Conservation (phyloP, 1,284 basidiomycete species). For the Boletus hoseneyae region DNA sequence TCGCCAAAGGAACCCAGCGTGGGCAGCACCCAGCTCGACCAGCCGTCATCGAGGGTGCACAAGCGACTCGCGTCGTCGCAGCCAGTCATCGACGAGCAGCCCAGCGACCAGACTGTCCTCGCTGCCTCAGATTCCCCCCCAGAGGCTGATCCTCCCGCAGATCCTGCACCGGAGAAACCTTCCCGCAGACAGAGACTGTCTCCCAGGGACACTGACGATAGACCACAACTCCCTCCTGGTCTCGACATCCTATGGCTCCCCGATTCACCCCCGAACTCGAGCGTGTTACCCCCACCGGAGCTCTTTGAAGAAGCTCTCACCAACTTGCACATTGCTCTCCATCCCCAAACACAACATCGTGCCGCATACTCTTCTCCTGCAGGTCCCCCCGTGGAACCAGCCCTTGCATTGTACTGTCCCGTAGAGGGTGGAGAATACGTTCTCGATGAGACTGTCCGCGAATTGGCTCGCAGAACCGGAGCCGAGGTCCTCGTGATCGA, state of each 20-base stretch:
- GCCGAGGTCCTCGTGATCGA: conserved; percentile 83
- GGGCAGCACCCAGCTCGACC: conserved; percentile 18
- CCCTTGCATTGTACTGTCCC: conserved; percentile 77
- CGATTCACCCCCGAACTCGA: conserved; percentile 27
- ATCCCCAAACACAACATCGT: conserved; percentile 74
- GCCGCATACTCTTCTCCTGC: conserved; percentile 55
- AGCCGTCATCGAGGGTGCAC: conserved; percentile 29
- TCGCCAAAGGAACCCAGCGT: conserved; percentile 21
- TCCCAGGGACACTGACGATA: conserved; percentile 38
- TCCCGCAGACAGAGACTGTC: conserved; percentile 38
- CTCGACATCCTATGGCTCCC: conserved; percentile 67
- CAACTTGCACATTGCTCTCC: conserved; percentile 69
- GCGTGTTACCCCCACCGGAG: conserved; percentile 47
- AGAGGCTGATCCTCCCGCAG: conserved; percentile 25
- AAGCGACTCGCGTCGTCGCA: conserved; percentile 36
- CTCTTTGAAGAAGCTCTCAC: conserved; percentile 70
- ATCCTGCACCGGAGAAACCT: conserved; percentile 32
- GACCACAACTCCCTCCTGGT: conserved; percentile 48
- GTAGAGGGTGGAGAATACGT: conserved; percentile 83
- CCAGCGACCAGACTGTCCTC: conserved; percentile 7
- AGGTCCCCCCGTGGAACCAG: conserved; percentile 63
- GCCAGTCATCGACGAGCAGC: conserved; percentile 18
- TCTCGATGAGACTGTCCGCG: conserved; percentile 72
- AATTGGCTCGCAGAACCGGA: conserved; percentile 66
- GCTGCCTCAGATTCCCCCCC: conserved; percentile 22